Base-by-base conservation (phyloP, 2,329 filamentous ascomycete species). In the Sporothrix brunneoviolacea region DNA sequence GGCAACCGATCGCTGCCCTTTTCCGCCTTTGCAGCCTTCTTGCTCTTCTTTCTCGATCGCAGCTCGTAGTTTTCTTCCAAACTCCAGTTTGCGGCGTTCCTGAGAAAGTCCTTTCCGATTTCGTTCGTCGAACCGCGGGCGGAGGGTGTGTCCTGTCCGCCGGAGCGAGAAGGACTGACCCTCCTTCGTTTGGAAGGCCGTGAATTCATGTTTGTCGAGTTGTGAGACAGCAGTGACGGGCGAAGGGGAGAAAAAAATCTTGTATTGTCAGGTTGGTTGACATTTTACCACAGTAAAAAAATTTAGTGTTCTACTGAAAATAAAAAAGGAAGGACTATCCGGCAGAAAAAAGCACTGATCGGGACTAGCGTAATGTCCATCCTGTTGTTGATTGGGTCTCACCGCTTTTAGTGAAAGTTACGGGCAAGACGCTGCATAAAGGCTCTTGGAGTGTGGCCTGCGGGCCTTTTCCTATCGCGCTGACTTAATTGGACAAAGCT, bases 61-160 rank as follows among this genome's bases (percentile, higher is more conserved):
- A 79, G 79, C 67, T 95, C 90, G 73, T 96, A 97, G 66, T 88
- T 85, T 64, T 95, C 86, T 71, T 95, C 93, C 43, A 95, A 77
- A 62, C 95, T 83, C 90, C 91, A 97, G 68, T 82, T 84, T 53
- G 87, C 76, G 6, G 86, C 88, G 61, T 80, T 84, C 60, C 80
- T 80, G 70, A 88, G 79, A 65, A 91, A 90, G 48, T 79, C 76
- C 58, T 79, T 79, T 52, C 80, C 75, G n/a, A 73, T 66, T 50
- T 79, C 75, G n/a, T 71, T 67, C 48, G 69, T 73, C 24, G 61
- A 53, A 27, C 55, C 57, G 48, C n/a, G n/a, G n/a, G 64, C 33
- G 24, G 24, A 56, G 64, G 56, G 58, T 62, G 48, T 28, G 42
- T 19, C 61, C 40, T 75, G 73, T 39, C 73, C 74, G 38, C 75